Base-by-base conservation (phyloP, 2,329 filamentous ascomycete genomes). In the Samsoniella hepiali region DNA sequence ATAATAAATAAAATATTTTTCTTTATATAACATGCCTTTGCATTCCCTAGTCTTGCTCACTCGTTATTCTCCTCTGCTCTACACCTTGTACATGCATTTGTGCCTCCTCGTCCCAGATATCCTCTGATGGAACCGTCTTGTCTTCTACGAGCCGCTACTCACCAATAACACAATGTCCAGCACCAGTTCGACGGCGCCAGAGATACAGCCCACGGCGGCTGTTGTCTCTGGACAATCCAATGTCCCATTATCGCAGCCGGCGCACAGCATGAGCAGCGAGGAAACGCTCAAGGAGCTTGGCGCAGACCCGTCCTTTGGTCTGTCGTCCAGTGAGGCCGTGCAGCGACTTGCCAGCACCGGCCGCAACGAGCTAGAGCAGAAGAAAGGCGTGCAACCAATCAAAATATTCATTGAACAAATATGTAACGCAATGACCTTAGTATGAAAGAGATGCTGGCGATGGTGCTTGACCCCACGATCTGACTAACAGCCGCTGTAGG, bases 361-460 rank as follows among this genome's bases (percentile, higher is more conserved):
- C n/a, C 72, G 76, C 29, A 89, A 89, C 69, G 81, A 87, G 65
- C 77, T 89, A 2, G 82, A 72, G 5, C 71, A 76, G 40, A 70
- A 72, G 42, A 72, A 76, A 58, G 72, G 82, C 11, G 83, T 89
- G 53, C 81, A 77, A 76, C 72, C 81, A 77, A 62, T 80, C 51
- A 87, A 86, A 70, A 86, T 88, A 42, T 73, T 88, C 10, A 67
- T 85, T 34, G 78, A 80, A 54, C 84, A 88, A 69, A 72, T 86
- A 42, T 80, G 79, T 63, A 87, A 87, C 71, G 84, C 84, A 11
- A 86, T 87, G 84, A 85, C 82, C 56, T 67, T 85, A 68, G 82
- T 72, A 66, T 40, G 67, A 5, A 13, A 57, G 32, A 22, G 1
- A 8, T 22, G 1, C 31, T 5, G 1, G 0, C n/a, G 7, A 40